Percentiles rank a stretch among this genome's conserved stretches.
These are phyloP conservation scores for Setaria italica DNA, from an alignment of 202 grass and related monocot genomes.

Conservation along the genomic window DNA sequence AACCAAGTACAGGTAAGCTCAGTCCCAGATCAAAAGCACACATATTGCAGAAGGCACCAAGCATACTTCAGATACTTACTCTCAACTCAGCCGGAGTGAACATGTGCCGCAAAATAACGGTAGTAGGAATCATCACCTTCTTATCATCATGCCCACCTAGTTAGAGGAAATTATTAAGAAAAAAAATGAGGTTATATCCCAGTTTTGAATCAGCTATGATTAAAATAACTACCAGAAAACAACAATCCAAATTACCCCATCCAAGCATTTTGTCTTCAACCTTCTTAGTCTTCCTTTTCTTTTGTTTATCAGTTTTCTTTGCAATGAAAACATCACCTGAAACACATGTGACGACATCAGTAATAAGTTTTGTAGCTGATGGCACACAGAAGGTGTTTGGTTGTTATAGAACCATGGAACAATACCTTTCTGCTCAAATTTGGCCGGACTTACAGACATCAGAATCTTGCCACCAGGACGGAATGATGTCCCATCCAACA, in stretches of 20 bases:
- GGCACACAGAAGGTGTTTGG: background rate
- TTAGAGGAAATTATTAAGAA: conserved; percentile 44
- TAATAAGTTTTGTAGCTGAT: conserved; percentile 22
- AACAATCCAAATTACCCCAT: conserved; percentile 79
- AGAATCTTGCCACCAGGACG: conserved; percentile 78
- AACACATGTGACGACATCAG: conserved; percentile 31
- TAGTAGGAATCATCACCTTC: conserved; percentile 80
- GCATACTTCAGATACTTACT: conserved; percentile 59
- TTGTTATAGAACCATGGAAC: conserved; percentile 32
- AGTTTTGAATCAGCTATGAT: conserved; percentile 27
- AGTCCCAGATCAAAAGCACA: background rate
- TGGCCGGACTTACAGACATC: conserved; percentile 82
- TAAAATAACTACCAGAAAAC: background rate
- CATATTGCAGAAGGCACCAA: background rate
- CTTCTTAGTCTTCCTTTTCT: conserved; percentile 91
- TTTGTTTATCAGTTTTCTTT: conserved; percentile 89
- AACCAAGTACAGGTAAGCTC: background rate
- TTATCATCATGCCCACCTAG: conserved; percentile 94
- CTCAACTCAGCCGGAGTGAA: conserved; percentile 89
- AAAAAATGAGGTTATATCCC: conserved; percentile 14
- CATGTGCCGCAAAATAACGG: conserved; percentile 86
- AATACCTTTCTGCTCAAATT: conserved; percentile 95
- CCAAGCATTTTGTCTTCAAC: conserved; percentile 96
- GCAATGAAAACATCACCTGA: conserved; percentile 77
- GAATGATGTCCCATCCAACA: conserved; percentile 86